These are phyloP conservation scores for Choricystis sp. DNA, from an alignment of 139 green algal species.

Conservation along the genomic window DNA sequence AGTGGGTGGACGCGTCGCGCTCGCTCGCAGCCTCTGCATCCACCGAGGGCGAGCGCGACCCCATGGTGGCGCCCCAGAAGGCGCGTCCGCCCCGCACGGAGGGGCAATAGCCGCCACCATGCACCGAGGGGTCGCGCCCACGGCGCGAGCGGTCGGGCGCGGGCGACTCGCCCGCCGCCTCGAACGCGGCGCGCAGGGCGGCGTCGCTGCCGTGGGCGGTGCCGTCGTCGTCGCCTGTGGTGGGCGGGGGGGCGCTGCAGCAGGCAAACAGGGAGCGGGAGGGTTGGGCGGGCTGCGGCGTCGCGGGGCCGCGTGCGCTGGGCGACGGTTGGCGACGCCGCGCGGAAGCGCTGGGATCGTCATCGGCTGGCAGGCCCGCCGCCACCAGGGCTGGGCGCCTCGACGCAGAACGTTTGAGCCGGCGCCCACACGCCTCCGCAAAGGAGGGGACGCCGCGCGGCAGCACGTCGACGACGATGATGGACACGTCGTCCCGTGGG, in stretches of 20 bases:
- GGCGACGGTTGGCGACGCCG: no score
- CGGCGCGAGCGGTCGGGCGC: no score
- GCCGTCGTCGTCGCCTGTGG: not conserved
- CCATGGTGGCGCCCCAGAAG: not conserved
- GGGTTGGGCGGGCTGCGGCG: not conserved
- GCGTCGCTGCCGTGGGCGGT: no score
- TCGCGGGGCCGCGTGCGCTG: no score
- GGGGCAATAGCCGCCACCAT: not conserved
- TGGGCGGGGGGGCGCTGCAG: not conserved
- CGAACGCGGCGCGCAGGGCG: no score
- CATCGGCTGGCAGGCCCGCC: no score
- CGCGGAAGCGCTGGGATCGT: not conserved
- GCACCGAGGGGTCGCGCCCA: not conserved
- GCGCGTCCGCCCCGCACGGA: not conserved
- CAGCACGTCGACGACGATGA: conserved; percentile 43
- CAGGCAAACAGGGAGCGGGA: not conserved
- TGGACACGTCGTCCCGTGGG: conserved; percentile 38
- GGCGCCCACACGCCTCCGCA: not conserved
- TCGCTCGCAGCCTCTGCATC: not conserved
- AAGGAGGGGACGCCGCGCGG: not conserved
- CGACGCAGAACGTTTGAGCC: not conserved
- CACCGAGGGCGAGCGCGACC: not conserved
- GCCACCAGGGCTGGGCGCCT: not conserved
- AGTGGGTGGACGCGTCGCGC: not conserved
- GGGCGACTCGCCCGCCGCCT: no score